Evolutionary conservation across 495 filamentous ascomycete genomes (phyloP).

Genomic region (Aspergillus indologenus): DNA sequence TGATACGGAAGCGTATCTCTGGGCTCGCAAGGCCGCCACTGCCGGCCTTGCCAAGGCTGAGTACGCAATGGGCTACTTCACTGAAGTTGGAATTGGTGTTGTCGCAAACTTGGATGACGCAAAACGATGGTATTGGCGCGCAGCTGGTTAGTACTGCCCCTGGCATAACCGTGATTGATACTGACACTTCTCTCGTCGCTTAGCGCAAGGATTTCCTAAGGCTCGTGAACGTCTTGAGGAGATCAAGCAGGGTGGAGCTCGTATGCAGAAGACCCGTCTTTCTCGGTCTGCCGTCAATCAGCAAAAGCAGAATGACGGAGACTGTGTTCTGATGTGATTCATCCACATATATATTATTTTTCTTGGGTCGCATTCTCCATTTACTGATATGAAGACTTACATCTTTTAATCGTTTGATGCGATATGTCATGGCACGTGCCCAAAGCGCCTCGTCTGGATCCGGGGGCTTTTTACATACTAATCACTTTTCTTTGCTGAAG

Average conservation of each 20-base stretch:
- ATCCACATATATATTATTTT: slow-evolving; percentile 10
- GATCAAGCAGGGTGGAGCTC: slow-evolving; percentile 71
- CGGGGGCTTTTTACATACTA: neutral
- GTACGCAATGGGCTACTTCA: slow-evolving; percentile 98
- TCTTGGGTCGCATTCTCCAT: slow-evolving; percentile 1
- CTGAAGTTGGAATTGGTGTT: slow-evolving; percentile 91
- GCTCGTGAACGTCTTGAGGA: slow-evolving; percentile 90
- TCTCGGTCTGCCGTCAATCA: slow-evolving; percentile 80
- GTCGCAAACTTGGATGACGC: slow-evolving; percentile 85
- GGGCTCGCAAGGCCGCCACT: slow-evolving; percentile 89
- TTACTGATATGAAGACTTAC: neutral
- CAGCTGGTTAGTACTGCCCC: slow-evolving; percentile 72
- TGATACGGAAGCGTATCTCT: slow-evolving; percentile 94
- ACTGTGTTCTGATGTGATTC: slow-evolving; percentile 55
- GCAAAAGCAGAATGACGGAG: slow-evolving; percentile 78
- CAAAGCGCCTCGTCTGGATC: neutral
- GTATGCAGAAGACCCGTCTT: slow-evolving; percentile 72
- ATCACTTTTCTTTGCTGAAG: neutral
- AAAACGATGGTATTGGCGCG: slow-evolving; percentile 96
- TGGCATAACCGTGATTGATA: slow-evolving; percentile 9
- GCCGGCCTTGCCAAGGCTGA: slow-evolving; percentile 86
- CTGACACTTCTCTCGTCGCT: slow-evolving; percentile 13
- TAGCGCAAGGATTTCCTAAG: slow-evolving; percentile 92
- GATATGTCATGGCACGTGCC: neutral
- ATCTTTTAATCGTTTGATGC: neutral